Evolutionary conservation across 345 rosid genomes (phyloP).

Genomic region (Pistacia integerrima): DNA sequence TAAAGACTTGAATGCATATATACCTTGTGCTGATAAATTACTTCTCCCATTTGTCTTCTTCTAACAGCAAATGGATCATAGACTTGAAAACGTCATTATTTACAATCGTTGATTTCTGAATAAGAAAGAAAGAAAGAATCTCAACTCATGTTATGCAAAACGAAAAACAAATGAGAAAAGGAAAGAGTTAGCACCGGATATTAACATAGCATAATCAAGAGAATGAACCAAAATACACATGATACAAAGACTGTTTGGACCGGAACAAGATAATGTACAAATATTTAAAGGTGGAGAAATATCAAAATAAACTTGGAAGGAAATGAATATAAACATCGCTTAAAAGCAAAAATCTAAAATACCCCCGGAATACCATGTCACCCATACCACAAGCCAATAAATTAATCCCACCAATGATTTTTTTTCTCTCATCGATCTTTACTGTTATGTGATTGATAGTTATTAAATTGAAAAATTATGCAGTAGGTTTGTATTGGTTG

Average conservation of each 20-base stretch:
- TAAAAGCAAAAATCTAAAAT: background rate
- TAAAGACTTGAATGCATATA: background rate
- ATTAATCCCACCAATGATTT: background rate
- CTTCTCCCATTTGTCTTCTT: conserved; percentile 59
- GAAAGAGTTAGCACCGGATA: background rate
- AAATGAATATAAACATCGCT: background rate
- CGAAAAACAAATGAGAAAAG: background rate
- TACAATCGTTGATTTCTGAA: conserved; percentile 58
- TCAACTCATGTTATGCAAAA: background rate
- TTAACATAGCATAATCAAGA: background rate
- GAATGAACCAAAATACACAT: background rate
- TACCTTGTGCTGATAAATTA: conserved; percentile 13
- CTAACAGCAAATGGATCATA: conserved; percentile 66
- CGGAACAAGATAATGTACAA: background rate
- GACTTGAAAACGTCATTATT: conserved; percentile 78
- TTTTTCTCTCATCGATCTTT: too few species aligned
- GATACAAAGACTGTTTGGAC: background rate
- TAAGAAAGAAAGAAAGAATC: background rate
- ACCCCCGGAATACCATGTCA: background rate
- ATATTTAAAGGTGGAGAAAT: background rate
- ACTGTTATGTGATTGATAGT: too few species aligned
- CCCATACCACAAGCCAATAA: too few species aligned
- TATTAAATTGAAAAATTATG: background rate
- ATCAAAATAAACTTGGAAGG: background rate
- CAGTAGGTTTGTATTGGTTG: background rate